A percentile compares a stretch with the other conserved stretches of the same genome.
Conservation (phyloP, 2,329 filamentous ascomycete genomes). For the Fusarium goolgardi region DNA sequence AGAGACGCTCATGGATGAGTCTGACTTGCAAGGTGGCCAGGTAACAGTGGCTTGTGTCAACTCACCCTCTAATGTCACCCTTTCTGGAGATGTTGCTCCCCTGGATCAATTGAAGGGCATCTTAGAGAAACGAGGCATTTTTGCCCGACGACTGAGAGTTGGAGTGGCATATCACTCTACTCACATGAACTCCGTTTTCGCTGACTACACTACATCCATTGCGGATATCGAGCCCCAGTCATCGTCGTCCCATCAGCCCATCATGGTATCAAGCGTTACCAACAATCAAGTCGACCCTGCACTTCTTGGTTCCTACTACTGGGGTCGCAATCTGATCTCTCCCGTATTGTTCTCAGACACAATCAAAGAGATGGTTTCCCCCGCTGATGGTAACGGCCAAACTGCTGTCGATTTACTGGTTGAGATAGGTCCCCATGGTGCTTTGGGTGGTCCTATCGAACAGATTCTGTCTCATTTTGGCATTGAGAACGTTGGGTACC, state of each 20-base stretch:
- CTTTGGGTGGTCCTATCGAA: not conserved
- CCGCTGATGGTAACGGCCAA: not conserved
- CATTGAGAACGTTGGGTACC: not conserved
- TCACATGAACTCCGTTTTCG: not conserved
- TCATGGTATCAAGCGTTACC: not conserved
- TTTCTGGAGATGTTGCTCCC: not conserved
- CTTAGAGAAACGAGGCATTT: not conserved
- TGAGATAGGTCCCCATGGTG: not conserved
- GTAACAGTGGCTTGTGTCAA: not conserved
- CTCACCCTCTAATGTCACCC: not conserved
- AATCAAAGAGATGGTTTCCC: not conserved
- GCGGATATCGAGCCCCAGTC: not conserved
- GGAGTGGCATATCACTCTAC: not conserved
- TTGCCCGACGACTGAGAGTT: not conserved
- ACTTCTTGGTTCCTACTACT: not conserved
- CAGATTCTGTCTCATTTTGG: not conserved
- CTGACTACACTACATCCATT: not conserved
- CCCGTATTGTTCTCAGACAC: not conserved
- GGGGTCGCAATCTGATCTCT: not conserved
- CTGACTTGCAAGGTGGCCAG: not conserved
- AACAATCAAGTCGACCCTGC: not conserved
- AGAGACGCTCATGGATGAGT: not conserved
- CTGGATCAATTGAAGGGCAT: not conserved
- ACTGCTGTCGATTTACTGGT: not conserved
- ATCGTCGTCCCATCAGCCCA: not conserved